Percentiles rank a stretch among this genome's conserved stretches.
Evolutionary conservation across 2,329 filamentous ascomycete species (phyloP).

Genomic region (Colletotrichum tamarilloi): DNA sequence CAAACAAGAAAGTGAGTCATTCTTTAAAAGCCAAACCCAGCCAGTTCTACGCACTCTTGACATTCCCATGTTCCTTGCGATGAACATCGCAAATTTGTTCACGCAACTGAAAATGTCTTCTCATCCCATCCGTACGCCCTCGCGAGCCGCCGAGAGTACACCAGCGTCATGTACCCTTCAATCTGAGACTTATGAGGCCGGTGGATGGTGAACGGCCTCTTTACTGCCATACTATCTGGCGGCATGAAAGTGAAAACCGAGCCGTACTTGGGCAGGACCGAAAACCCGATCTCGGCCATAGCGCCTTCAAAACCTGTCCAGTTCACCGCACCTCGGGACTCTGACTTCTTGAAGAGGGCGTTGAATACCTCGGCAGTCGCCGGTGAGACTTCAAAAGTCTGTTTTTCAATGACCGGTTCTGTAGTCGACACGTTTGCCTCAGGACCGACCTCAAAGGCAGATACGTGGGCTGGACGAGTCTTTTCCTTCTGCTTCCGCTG

Average conservation of each 20-base stretch:
- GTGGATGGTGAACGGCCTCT: slow-evolving; percentile 48
- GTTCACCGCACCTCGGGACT: slow-evolving; percentile 44
- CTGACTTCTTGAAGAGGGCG: slow-evolving; percentile 45
- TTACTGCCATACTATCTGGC: slow-evolving; percentile 39
- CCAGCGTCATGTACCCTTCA: slow-evolving; percentile 44
- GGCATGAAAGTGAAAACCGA: slow-evolving; percentile 55
- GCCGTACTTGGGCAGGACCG: slow-evolving; percentile 51
- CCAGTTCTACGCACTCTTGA: fast-evolving
- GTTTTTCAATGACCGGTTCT: fast-evolving
- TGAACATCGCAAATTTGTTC: neutral
- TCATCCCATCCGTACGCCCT: slow-evolving; percentile 50
- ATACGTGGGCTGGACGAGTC: slow-evolving; percentile 52
- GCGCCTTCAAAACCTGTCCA: slow-evolving; percentile 54
- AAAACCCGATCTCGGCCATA: slow-evolving; percentile 55
- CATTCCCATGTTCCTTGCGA: fast-evolving
- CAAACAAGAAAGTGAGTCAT: fast-evolving
- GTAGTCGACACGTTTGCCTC: neutral
- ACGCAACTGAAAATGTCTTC: slow-evolving; percentile 42
- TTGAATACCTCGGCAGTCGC: slow-evolving; percentile 52
- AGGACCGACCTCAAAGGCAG: slow-evolving; percentile 45
- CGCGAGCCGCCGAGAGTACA: slow-evolving; percentile 45
- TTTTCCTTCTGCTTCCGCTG: slow-evolving; percentile 55
- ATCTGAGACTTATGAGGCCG: slow-evolving; percentile 50
- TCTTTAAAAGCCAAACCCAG: neutral
- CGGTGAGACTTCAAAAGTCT: slow-evolving; percentile 49